Percentiles rank a stretch among this genome's conserved stretches.
phyloP scores from a whole-genome alignment of 768 basidiomycete genomes.

The Paxillus ammoniavirescens region DNA sequence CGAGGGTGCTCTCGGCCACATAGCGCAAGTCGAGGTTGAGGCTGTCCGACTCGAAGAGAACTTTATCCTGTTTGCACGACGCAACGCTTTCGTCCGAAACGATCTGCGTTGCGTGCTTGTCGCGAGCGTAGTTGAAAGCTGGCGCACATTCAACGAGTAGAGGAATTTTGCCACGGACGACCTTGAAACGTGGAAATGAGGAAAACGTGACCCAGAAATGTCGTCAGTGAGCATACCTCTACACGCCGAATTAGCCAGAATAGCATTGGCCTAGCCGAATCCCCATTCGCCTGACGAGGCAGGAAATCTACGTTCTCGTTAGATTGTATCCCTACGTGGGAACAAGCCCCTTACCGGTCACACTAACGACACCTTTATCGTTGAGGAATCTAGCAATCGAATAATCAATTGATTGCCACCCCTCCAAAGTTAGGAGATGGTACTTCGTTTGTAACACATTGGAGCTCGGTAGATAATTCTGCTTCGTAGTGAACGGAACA shows the following conservation, averaged over 20 bases:
- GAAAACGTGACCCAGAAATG: background rate
- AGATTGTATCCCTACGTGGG: background rate
- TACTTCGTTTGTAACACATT: slow-evolving; percentile 86
- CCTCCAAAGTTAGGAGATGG: background rate
- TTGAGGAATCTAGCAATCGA: slow-evolving; percentile 61
- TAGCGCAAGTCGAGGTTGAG: slow-evolving; percentile 77
- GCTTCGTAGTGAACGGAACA: slow-evolving; percentile 68
- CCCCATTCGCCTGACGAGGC: slow-evolving; percentile 51
- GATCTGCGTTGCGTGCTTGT: slow-evolving; percentile 63
- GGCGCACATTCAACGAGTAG: slow-evolving; percentile 89
- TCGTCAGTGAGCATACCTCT: slow-evolving; percentile 42
- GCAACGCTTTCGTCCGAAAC: slow-evolving; percentile 47
- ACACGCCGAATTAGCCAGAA: slow-evolving; percentile 85
- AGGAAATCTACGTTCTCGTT: slow-evolving; percentile 59
- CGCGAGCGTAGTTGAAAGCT: slow-evolving; percentile 92
- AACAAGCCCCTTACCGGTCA: slow-evolving; percentile 56
- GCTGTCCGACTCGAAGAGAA: slow-evolving; percentile 55
- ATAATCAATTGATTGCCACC: background rate
- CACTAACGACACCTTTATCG: slow-evolving; percentile 80
- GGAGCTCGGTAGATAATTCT: slow-evolving; percentile 80
- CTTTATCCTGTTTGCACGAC: slow-evolving; percentile 49
- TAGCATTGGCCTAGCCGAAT: slow-evolving; percentile 59
- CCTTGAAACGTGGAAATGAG: slow-evolving; percentile 34
- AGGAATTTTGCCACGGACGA: slow-evolving; percentile 80
- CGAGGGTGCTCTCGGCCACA: slow-evolving; percentile 56